Base-by-base conservation (phyloP, 352 stramenopile species). In the Globisporangium takayamanum region DNA sequence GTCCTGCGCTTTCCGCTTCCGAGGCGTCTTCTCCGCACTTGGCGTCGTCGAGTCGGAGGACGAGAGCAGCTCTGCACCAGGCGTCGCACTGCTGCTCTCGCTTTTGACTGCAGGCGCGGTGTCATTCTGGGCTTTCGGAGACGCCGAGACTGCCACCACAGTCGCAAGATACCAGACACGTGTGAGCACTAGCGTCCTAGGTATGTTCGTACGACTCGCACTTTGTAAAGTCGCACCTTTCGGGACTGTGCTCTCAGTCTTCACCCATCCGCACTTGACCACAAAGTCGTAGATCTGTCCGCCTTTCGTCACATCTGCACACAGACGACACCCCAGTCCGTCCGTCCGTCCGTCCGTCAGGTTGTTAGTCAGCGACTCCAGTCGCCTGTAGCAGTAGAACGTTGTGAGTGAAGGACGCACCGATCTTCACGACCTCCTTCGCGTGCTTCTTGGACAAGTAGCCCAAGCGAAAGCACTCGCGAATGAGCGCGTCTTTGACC, bases 401-500 rank as follows among this genome's bases (percentile, higher is more conserved):
- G 22, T 22, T 22, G 22, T 5, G 6, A 18, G 26, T 6, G 2
- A 22, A 33, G 20, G 20, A 74, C 75, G 41, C 62, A 95, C 83
- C 85, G 62, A 98, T 94, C 65, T 97, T 96, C 20, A 98, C 82
- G 30, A 97, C 87, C 15, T 94, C 83, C 62, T 87, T 89, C 22
- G 84, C 81, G 49, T 76, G 85, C 52, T 87, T 79, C 67, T 89
- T 78, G 26, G 78, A 83, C 57, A 92, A 54, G 62, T 94, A 81
- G 45, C 86, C 78, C 52, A 92, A 67, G 53, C 78, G 68, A 64
- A 85, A 88, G 71, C 83, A 82, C 74, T 97, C 78, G 67, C 88
- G 85, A 69, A 99, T 89, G 16, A 99, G 64, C 15, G 86, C 93
- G 41, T 95, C 96, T 70, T 98, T 99, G 56, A 98, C 96, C 57